Base-by-base conservation (phyloP, 2,329 filamentous ascomycete genomes). In the Byssothecium circinans region DNA sequence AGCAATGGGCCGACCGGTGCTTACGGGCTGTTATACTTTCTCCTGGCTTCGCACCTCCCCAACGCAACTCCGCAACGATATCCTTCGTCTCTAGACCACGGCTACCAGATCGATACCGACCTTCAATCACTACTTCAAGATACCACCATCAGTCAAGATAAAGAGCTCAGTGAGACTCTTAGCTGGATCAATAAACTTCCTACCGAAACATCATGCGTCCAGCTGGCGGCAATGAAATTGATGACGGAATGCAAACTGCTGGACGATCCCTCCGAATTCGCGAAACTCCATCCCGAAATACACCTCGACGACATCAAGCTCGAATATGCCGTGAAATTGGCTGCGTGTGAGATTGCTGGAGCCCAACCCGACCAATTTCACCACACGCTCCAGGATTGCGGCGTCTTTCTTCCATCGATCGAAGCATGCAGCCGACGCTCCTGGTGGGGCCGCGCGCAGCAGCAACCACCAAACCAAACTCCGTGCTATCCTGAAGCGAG, bases 311-410 rank as follows among this genome's bases (percentile, higher is more conserved):
- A 63, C 11, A 58, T 70, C 43, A 81, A 78, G 52, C 81, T 81
- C 4, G 74, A 82, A 25, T 87, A 84, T 53, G 82, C 83, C 2
- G 79, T 80, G 8, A 78, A 82, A 36, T 73, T 87, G 14, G 82
- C 85, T 10, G 73, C 85, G 8, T 88, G 85, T 56, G 84, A 87
- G 58, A 73, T 86, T 7, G 72, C 75, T 10, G 78, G 76, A 17
- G 79, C 81, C 10, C 60, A 62, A 17, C 55, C 54, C 11, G 43
- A 38, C 2, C 75, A 76, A 10, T 74, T 78, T 36, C 23, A 35
- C 14, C 46, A 65, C 2, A 69, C 81, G 30, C 83, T 84, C 2
- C 49, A 68, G 2, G 58, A 76, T 19, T 87, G 84, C 54, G 57
- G 69, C 15, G 67, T 76, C 2, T 75, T 85, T 27, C 67, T 75